Evolutionary conservation across 192 early-diverging fungal species (phyloP).

Genomic region (Physocladia obscura): DNA sequence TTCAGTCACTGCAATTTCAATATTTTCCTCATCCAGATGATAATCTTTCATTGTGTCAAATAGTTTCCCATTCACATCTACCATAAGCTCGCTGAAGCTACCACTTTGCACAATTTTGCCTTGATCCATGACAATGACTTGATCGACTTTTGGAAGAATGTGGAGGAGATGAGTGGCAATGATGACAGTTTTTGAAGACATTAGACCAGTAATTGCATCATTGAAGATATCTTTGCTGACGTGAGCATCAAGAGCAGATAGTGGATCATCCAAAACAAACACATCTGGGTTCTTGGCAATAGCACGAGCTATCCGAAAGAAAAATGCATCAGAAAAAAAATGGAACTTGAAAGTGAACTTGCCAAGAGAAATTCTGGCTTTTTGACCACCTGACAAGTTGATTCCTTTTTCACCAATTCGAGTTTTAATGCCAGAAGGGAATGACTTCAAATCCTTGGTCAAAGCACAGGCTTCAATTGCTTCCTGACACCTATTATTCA

Average conservation of each 20-base stretch:
- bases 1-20: too few species aligned
- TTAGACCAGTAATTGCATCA: constrained; percentile 31
- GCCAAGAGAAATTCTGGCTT: constrained; percentile 57
- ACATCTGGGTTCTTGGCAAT: constrained; percentile 62
- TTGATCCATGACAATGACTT: constrained; percentile 65
- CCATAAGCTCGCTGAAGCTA: constrained; percentile 73
- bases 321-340: constrained; percentile 38
- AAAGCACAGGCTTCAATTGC: too few species aligned
- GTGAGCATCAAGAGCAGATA: constrained; percentile 35
- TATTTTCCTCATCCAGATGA: constrained; percentile 44
- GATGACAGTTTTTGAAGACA: constrained; percentile 72
- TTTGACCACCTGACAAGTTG: constrained; percentile 43
- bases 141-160: constrained; percentile 69
- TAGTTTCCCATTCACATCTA: constrained; percentile 58
- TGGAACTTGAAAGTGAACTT: too few species aligned
- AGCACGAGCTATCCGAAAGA: constrained; percentile 66
- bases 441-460: constrained; percentile 19
- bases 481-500: too few species aligned
- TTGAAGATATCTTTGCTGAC: constrained; percentile 19
- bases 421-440: constrained; percentile 34
- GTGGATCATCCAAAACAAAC: constrained; percentile 68
- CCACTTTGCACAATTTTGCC: constrained; percentile 69
- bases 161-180: constrained; percentile 77
- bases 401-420: constrained; percentile 39
- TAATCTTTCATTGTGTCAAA: constrained; percentile 69